Base-by-base conservation (phyloP, 768 basidiomycete species). In the Phanerodontia chrysosporium region DNA sequence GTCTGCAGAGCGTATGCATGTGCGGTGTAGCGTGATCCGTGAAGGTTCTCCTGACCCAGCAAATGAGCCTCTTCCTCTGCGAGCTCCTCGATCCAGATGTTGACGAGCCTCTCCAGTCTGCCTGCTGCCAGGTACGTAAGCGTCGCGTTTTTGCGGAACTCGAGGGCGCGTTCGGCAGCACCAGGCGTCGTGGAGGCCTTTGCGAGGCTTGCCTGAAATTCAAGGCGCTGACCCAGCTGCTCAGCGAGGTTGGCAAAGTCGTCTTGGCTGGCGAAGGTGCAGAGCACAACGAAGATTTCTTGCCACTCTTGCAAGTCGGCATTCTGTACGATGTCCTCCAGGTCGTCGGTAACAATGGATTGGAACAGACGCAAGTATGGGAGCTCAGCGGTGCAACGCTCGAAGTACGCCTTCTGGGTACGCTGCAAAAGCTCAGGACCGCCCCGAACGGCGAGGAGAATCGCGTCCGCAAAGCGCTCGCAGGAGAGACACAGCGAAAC, bases 291-390 rank as follows among this genome's bases (percentile, higher is more conserved):
- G 64, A 98, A 98, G 54, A 95, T 92, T 72, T 97, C 96, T 59
- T 89, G 85, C 96, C 96, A 98, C 70, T 99, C 95, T 44, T 84
- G 78, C 52, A 98, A 71, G 65, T 98, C 95, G 24, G 95, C 96
- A 66, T 98, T 97, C 72, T 97, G 95, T 9, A 98, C 95, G 52
- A 98, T 86, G 70, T 98, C 97, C 21, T 83, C 80, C 8, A 98
- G 83, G 67, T 98, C 97, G 66, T 94, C 86, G 36, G 89, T 89
- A 59, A 96, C 92, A 64, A 99, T 90, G 13, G 89, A 91, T 69
- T 98, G 93, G 83, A 95, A 92, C 12, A 99, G 82, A 39, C 97
- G 90, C 24, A 98, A 83, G 72, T 96, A 98, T 0, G 95, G 92
- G 2, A 89, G 74, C 1, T 82, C 74, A 9, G 83, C 80, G 0